Conservation (phyloP, 352 stramenopile genomes). For the Pythium brassicae region DNA sequence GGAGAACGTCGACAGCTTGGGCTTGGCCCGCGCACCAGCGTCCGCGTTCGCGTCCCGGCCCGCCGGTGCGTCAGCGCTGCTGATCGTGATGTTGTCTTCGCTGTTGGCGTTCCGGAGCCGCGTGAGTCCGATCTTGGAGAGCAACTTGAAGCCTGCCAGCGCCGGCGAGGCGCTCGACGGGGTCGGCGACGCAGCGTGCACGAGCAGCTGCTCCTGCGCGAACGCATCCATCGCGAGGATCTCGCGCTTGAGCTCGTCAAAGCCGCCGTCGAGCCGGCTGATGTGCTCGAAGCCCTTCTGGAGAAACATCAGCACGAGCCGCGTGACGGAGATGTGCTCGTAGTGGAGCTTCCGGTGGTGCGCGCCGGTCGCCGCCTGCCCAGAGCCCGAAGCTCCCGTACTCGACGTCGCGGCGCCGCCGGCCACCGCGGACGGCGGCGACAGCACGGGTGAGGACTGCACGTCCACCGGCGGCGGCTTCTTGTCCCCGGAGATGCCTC, state of each 20-base stretch:
- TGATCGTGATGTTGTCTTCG: conserved; percentile 24
- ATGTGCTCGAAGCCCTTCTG: conserved; percentile 87
- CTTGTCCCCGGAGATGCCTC: conserved; percentile 61
- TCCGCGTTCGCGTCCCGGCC: not conserved
- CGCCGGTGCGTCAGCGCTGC: not conserved
- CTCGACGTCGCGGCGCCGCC: conserved; percentile 8
- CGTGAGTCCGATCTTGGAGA: conserved; percentile 46
- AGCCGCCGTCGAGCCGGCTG: conserved; percentile 75
- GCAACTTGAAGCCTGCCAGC: conserved; percentile 33
- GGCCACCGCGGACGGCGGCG: too few species aligned
- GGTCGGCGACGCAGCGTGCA: conserved; percentile 18
- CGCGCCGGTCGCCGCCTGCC: conserved; percentile 30
- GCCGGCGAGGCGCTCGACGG: conserved; percentile 12
- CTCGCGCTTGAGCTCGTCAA: conserved; percentile 71
- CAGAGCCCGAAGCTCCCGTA: conserved; percentile 18
- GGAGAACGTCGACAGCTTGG: conserved; percentile 48
- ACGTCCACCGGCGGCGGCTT: not conserved
- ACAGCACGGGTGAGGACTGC: not conserved
- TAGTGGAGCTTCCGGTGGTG: conserved; percentile 21
- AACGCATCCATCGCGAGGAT: conserved; percentile 64
- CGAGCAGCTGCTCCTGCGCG: conserved; percentile 68
- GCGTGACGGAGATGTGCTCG: conserved; percentile 73
- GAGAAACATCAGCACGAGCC: conserved; percentile 81
- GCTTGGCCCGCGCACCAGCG: conserved; percentile 10
- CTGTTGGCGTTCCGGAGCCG: conserved; percentile 26